These are phyloP conservation scores for Vararia minispora DNA, from an alignment of 768 basidiomycete genomes.

Conservation along the genomic window DNA sequence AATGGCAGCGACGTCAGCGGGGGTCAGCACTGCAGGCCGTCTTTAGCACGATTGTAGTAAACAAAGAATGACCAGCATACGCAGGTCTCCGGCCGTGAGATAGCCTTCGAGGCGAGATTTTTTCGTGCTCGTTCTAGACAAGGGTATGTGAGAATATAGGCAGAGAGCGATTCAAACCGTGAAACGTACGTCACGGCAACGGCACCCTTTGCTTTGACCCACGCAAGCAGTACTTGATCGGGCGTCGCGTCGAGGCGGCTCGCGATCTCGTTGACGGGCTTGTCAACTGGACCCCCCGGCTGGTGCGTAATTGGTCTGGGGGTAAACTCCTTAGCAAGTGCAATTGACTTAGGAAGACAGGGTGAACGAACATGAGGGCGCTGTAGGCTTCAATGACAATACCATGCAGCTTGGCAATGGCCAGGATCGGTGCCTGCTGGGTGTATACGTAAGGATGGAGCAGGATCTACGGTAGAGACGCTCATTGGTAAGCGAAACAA, in stretches of 20 bases:
- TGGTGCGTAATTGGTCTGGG: conserved; percentile 49
- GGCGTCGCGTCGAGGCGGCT: conserved; percentile 35
- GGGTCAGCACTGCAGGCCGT: conserved; percentile 40
- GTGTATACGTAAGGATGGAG: conserved; percentile 63
- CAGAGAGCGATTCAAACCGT: too few relatives aligned
- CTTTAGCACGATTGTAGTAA: too few relatives aligned
- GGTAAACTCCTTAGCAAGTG: not conserved
- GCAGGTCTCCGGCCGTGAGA: conserved; percentile 51
- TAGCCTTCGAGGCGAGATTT: conserved; percentile 57
- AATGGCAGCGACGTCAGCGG: conserved; percentile 38
- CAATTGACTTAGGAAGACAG: not conserved
- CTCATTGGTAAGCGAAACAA: too few relatives aligned
- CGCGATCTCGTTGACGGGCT: conserved; percentile 43
- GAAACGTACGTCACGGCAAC: conserved; percentile 49
- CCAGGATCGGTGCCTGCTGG: conserved; percentile 41
- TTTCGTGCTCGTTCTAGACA: conserved; percentile 49
- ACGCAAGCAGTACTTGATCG: conserved; percentile 63
- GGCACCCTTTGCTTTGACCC: conserved; percentile 60
- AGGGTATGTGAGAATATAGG: too few relatives aligned
- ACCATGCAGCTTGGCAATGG: conserved; percentile 41
- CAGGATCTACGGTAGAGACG: conserved; percentile 41
- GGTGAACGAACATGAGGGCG: conserved; percentile 37
- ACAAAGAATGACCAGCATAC: conserved; percentile 23
- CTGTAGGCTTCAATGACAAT: conserved; percentile 71
- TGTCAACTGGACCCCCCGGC: conserved; percentile 56